These are phyloP conservation scores for Eucalyptus regnans DNA, from an alignment of 345 rosid genomes.

Conservation along the genomic window DNA sequence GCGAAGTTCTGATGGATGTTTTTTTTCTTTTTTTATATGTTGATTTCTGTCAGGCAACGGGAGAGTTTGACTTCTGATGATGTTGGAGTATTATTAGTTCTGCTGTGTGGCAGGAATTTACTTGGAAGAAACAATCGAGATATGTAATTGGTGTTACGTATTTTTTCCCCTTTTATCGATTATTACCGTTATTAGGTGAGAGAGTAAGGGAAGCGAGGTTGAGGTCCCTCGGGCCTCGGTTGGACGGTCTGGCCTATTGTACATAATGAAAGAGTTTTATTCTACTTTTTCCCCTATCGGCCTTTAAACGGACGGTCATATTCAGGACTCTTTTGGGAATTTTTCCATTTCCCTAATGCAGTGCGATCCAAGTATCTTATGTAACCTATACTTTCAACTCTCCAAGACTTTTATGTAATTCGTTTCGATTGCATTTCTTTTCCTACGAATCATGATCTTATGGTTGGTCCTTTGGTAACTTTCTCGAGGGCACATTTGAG, in stretches of 20 bases:
- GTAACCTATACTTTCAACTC: not conserved
- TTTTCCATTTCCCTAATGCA: not conserved
- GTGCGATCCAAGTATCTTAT: not conserved
- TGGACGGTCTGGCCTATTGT: conserved; percentile 39
- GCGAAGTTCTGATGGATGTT: not conserved
- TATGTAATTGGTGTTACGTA: conserved; percentile 3
- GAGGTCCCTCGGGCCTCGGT: conserved; percentile 2
- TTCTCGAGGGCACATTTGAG: not conserved
- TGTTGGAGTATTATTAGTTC: not conserved
- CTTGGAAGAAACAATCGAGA: not conserved
- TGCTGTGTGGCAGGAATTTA: not conserved
- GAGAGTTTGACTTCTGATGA: conserved; percentile 90
- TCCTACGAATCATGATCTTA: not conserved
- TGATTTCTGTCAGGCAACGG: conserved; percentile 49
- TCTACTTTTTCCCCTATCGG: conserved; percentile 6
- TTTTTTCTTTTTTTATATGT: not conserved
- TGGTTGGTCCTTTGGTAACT: not conserved
- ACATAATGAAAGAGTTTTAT: conserved; percentile 33
- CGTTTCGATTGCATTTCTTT: not conserved
- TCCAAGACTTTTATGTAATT: not conserved
- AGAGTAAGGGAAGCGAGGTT: conserved; percentile 7
- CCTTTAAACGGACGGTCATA: conserved; percentile 4
- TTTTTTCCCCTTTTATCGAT: not conserved
- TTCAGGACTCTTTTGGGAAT: conserved; percentile 1
- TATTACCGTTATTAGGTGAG: not conserved